Percentiles rank a stretch among this genome's conserved stretches.
Conservation (phyloP, 1,284 basidiomycete genomes). For the Austropuccinia psidii region DNA sequence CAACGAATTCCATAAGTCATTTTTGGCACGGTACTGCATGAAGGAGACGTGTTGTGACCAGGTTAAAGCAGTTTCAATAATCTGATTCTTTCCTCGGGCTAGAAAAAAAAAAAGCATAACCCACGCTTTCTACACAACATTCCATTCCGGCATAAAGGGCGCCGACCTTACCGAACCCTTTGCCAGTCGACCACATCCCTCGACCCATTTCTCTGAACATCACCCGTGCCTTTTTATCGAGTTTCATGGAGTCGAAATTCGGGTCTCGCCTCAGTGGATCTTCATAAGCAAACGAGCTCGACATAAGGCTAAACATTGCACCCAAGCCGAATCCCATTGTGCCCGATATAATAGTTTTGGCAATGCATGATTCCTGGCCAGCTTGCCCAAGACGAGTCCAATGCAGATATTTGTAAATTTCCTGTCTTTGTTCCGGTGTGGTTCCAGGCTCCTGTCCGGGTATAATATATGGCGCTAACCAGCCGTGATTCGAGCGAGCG, state of each 20-base stretch:
- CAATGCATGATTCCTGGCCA: slow-evolving; percentile 42
- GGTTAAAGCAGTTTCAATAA: not conserved
- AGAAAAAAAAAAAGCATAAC: slow-evolving; percentile 48
- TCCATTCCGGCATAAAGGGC: slow-evolving; percentile 87
- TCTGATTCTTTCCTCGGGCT: no score
- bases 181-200: slow-evolving; percentile 65
- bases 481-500: not conserved
- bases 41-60: no score
- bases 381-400: slow-evolving; percentile 41
- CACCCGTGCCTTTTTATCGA: slow-evolving; percentile 65
- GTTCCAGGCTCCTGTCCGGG: slow-evolving; percentile 43
- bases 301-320: slow-evolving; percentile 94
- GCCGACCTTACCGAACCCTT: slow-evolving; percentile 90
- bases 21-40: slow-evolving; percentile 84
- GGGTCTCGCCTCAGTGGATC: slow-evolving; percentile 61
- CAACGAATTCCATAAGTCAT: slow-evolving; percentile 74
- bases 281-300: slow-evolving; percentile 86
- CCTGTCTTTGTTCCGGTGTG: slow-evolving; percentile 39
- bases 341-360: slow-evolving; percentile 41
- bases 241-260: slow-evolving; percentile 53
- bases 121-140: slow-evolving; percentile 87
- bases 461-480: slow-evolving; percentile 40
- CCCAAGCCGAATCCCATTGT: slow-evolving; percentile 67
- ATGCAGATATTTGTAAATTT: slow-evolving; percentile 42
- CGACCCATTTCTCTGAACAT: slow-evolving; percentile 92